These are phyloP conservation scores for Dipodascopsis tothii DNA, from an alignment of 805 yeast species.

Conservation along the genomic window DNA sequence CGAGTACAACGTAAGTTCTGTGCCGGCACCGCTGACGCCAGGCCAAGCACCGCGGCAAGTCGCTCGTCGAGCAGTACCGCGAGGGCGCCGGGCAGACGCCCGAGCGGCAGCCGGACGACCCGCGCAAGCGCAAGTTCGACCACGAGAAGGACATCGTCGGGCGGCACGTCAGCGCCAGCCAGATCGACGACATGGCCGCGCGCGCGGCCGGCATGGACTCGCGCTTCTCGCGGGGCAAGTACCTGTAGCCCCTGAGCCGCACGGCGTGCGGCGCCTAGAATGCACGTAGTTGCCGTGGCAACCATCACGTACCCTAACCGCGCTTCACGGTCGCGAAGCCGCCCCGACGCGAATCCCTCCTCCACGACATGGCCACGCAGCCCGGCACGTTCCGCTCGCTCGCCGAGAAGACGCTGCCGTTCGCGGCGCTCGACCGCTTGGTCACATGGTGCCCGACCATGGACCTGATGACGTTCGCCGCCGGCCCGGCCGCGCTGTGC, in stretches of 20 bases:
- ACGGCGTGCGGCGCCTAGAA: no score
- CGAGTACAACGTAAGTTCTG: conserved; percentile 13
- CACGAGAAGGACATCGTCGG: conserved; percentile 23
- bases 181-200: conserved; percentile 11
- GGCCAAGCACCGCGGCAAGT: conserved; percentile 19
- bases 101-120: conserved; percentile 12
- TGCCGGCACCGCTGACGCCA: neutral
- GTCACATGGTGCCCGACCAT: conserved; percentile 22
- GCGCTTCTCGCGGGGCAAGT: conserved; percentile 16
- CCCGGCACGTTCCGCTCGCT: conserved; percentile 4
- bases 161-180: conserved; percentile 7
- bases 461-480: conserved; percentile 20
- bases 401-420: conserved; percentile 12
- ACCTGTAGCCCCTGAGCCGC: conserved; percentile 8
- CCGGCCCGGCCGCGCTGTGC: conserved; percentile 10
- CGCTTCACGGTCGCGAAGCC: no score
- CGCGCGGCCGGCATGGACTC: conserved; percentile 20
- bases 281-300: no score
- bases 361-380: no score
- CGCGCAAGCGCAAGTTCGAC: conserved; percentile 21
- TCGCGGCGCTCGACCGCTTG: conserved; percentile 5
- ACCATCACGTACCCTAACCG: no score
- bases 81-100: conserved; percentile 5
- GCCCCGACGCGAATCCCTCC: no score
- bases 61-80: conserved; percentile 17